Conservation (phyloP, 139 green algal genomes). For the Trebouxia sp. region DNA sequence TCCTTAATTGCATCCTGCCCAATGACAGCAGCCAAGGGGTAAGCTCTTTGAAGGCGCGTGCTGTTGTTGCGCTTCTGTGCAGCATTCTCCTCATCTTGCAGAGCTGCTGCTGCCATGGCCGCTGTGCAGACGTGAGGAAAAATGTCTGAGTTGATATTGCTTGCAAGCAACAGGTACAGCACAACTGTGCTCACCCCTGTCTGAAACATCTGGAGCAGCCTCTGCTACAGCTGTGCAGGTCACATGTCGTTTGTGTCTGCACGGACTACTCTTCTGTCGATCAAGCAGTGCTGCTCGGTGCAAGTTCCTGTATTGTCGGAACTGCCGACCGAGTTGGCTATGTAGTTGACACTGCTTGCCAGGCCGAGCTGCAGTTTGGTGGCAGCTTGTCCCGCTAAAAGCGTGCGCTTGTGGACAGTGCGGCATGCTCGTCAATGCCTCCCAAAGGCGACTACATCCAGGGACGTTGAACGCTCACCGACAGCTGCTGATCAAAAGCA, state of each 20-base stretch:
- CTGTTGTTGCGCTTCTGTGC: not conserved
- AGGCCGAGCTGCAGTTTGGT: not conserved
- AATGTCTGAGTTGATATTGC: too few species aligned
- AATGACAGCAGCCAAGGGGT: constrained; percentile 85
- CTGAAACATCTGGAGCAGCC: constrained; percentile 3
- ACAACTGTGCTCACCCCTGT: not conserved
- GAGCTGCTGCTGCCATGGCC: not conserved
- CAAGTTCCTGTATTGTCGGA: not conserved
- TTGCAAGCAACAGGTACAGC: too few species aligned
- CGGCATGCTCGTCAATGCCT: too few species aligned
- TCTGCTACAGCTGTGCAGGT: constrained; percentile 9
- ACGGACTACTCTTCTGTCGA: not conserved
- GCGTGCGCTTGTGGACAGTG: not conserved
- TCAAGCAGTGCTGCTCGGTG: not conserved
- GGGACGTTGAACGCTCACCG: too few species aligned
- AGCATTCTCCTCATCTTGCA: constrained; percentile 15
- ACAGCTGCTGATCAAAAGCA: too few species aligned
- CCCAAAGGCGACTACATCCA: too few species aligned
- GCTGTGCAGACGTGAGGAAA: too few species aligned
- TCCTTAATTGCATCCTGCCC: constrained; percentile 96
- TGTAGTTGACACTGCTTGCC: not conserved
- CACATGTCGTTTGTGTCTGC: not conserved
- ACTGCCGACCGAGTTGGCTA: not conserved
- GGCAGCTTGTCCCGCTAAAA: not conserved
- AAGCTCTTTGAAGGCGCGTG: constrained; percentile 54